Conservation (phyloP, 352 stramenopile species). For the Phytophthora pistaciae region DNA sequence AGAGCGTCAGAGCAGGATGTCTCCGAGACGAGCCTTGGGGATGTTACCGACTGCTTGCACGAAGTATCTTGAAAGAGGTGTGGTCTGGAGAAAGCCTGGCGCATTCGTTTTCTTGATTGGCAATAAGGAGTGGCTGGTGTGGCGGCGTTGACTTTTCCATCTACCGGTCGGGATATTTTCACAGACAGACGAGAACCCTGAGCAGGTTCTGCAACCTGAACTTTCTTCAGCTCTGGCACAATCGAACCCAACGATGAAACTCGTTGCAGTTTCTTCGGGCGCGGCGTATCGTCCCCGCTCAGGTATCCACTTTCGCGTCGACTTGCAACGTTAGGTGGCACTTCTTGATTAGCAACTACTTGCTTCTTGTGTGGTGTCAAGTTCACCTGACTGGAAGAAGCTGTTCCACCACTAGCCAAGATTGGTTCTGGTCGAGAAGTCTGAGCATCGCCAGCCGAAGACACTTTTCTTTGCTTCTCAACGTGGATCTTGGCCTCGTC, state of each 20-base stretch:
- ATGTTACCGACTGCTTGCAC: slow-evolving; percentile 24
- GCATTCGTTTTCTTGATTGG: slow-evolving; percentile 48
- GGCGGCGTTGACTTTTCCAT: slow-evolving; percentile 18
- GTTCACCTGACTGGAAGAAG: slow-evolving; percentile 11
- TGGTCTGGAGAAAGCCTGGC: slow-evolving; percentile 27
- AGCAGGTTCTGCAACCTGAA: slow-evolving; percentile 21
- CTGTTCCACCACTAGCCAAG: slow-evolving; percentile 4
- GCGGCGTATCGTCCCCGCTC: slow-evolving; percentile 32
- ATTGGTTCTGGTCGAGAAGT: slow-evolving; percentile 20
- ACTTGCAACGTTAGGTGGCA: slow-evolving; percentile 20
- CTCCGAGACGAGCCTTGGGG: slow-evolving; percentile 24
- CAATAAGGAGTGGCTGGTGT: slow-evolving; percentile 22
- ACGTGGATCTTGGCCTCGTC: slow-evolving; percentile 58
- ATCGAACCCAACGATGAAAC: slow-evolving; percentile 43
- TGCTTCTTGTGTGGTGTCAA: slow-evolving; percentile 14
- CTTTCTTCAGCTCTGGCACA: slow-evolving; percentile 35
- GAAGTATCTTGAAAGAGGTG: slow-evolving; percentile 47
- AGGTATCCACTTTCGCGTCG: slow-evolving; percentile 39
- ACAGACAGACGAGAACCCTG: slow-evolving; percentile 12
- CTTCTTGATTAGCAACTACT: slow-evolving; percentile 14
- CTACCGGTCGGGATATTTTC: slow-evolving; percentile 20
- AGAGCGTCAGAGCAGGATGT: slow-evolving; percentile 28
- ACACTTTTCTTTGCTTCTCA: slow-evolving; percentile 13
- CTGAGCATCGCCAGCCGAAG: slow-evolving; percentile 12
- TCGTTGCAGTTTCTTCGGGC: slow-evolving; percentile 41